These are phyloP conservation scores for Candida sp. DNA, from an alignment of 1,139 yeast species.

Conservation along the genomic window DNA sequence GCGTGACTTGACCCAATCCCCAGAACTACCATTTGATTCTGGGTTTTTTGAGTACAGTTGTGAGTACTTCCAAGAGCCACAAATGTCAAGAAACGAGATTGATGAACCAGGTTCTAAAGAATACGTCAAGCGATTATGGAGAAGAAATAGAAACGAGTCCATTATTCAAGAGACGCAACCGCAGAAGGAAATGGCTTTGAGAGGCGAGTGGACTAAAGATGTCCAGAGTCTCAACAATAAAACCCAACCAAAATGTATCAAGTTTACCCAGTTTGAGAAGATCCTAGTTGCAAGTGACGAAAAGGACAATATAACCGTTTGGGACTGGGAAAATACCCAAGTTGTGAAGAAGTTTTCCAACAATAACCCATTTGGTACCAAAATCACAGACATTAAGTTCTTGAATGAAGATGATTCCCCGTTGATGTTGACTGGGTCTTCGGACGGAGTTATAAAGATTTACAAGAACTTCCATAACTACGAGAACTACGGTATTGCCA, in stretches of 20 bases:
- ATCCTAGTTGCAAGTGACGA: constrained; percentile 84
- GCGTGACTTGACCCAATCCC: constrained; percentile 37
- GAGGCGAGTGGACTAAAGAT: constrained; percentile 85
- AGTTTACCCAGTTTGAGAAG: constrained; percentile 91
- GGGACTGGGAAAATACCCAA: constrained; percentile 80
- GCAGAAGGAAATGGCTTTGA: constrained; percentile 81
- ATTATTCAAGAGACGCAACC: constrained; percentile 90
- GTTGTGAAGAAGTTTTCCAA: constrained; percentile 76
- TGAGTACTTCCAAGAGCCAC: constrained; percentile 97
- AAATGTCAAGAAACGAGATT: constrained; percentile 82
- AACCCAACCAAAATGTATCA: constrained; percentile 78
- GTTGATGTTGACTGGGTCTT: constrained; percentile 82
- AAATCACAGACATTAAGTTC: constrained; percentile 84
- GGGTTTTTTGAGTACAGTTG: constrained; percentile 87
- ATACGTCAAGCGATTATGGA: constrained; percentile 84
- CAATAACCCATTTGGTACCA: constrained; percentile 86
- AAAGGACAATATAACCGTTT: constrained; percentile 80
- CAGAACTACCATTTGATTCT: constrained; percentile 66
- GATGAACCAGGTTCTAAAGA: constrained; percentile 96
- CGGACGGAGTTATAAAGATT: constrained; percentile 93
- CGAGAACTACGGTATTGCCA: constrained; percentile 23
- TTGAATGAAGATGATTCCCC: constrained; percentile 94
- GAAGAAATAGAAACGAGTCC: constrained; percentile 85
- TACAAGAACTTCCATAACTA: constrained; percentile 75
- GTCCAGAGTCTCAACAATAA: constrained; percentile 68